These are phyloP conservation scores for Baorangia bicolor DNA, from an alignment of 768 basidiomycete genomes.

Conservation along the genomic window DNA sequence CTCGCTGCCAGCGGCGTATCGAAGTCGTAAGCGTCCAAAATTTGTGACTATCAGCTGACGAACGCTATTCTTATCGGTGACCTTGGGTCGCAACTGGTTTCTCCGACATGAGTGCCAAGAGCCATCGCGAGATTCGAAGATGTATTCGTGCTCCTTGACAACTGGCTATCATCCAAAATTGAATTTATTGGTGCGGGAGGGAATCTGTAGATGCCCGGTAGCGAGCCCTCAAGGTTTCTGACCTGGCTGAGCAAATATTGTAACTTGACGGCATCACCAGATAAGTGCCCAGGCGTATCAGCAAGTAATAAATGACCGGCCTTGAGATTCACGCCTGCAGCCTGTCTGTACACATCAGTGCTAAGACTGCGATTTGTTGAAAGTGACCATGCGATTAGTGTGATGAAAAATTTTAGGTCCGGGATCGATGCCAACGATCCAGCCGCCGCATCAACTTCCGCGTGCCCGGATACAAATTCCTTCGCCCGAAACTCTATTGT, in stretches of 20 bases:
- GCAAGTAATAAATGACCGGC: not conserved
- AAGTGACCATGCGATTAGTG: not conserved
- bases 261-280: not conserved
- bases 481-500: not conserved
- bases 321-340: not conserved
- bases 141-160: not conserved
- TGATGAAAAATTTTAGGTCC: not conserved
- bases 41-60: not conserved
- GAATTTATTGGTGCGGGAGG: not conserved
- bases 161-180: not conserved
- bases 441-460: not conserved
- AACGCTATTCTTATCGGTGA: not conserved
- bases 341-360: not conserved
- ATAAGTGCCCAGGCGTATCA: not conserved
- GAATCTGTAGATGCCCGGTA: not conserved
- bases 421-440: not conserved
- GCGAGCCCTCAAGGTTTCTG: not conserved
- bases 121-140: too few relatives aligned
- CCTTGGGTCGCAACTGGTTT: not conserved
- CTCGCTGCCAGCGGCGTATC: not conserved
- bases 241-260: not conserved
- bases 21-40: not conserved
- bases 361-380: too few relatives aligned
- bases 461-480: not conserved
- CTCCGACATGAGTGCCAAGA: not conserved